Base-by-base conservation (phyloP, 306 rosid species). In the Malus orientalis region DNA sequence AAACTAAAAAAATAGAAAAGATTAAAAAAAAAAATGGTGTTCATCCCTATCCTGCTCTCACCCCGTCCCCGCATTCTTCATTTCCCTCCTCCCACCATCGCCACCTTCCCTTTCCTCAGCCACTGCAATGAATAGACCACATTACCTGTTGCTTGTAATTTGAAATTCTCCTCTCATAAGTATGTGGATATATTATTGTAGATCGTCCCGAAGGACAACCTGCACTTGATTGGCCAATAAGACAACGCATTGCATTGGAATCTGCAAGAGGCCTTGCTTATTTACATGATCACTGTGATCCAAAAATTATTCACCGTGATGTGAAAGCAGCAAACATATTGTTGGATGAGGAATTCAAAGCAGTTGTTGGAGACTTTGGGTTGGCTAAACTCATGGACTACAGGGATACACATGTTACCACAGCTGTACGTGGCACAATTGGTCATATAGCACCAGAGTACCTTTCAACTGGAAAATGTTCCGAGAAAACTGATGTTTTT, bases 391-490 rank as follows among this genome's bases (percentile, higher is more conserved):
- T 95, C 73, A 90, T 95, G 97, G 91, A 89, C 84, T 90, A 88
- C 86, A 89, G 87, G 84, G 98, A 92, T 83, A 95, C 98, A 49
- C 97, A 90, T 77, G 97, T 92, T 57, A 95, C 96, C 51, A 92
- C 97, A 69, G 97, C 93, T 20, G 97, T 92, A 9, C 92, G 97
- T 11, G 98, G 97, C 78, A 95, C 97, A 12, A 82, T 90, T 80
- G 98, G 98, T 70, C 97, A 92, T 79, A 95, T 95, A 61, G 97
- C 97, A 54, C 98, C 98, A 4, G 97, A 95, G 82, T 92, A 89
- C 78, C 87, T 92, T 68, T 92, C 97, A 73, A 95, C 97, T 47
- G 97, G 98, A 79, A 92, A 90, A 76, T 90, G 93, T 76, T 92
- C 97, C 10, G 98, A 95, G 80, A 95, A 95, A 84, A 92, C 96